Conservation (phyloP, 768 basidiomycete genomes). For the Rubroboletus pulcherrimus region DNA sequence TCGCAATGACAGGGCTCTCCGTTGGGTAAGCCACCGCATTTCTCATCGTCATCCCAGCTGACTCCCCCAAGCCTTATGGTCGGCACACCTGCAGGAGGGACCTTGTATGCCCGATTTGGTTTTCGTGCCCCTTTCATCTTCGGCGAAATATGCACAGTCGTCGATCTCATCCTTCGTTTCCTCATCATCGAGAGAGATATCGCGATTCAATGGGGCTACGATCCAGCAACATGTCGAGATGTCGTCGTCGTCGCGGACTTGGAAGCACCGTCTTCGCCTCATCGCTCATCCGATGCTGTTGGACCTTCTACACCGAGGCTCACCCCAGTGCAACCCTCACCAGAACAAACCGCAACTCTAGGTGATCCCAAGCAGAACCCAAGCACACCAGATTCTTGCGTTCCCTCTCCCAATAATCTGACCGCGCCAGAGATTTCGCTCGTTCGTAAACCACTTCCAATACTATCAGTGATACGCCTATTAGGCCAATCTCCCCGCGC, state of each 20-base stretch:
- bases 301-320: background rate
- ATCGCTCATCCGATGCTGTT: background rate
- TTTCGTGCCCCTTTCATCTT: slow-evolving; percentile 61
- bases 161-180: slow-evolving; percentile 54
- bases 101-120: slow-evolving; percentile 50
- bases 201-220: slow-evolving; percentile 45
- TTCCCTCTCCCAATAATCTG: background rate
- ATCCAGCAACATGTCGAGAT: slow-evolving; percentile 31
- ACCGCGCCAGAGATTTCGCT: slow-evolving; percentile 6
- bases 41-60: background rate
- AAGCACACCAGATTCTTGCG: background rate
- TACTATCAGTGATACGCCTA: slow-evolving; percentile 39
- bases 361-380: background rate
- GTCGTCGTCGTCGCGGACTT: background rate
- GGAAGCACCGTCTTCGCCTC: slow-evolving; percentile 3
- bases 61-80: slow-evolving; percentile 40
- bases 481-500: slow-evolving; percentile 49
- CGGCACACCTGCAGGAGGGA: slow-evolving; percentile 57
- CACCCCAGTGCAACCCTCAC: background rate
- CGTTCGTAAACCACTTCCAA: slow-evolving; percentile 31
- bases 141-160: slow-evolving; percentile 39
- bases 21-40: slow-evolving; percentile 39
- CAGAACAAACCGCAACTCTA: background rate
- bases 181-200: slow-evolving; percentile 54
- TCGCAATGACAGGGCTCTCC: slow-evolving; percentile 56